Evolutionary conservation across 495 filamentous ascomycete species (phyloP).

Genomic region (Pyrenula massariospora): DNA sequence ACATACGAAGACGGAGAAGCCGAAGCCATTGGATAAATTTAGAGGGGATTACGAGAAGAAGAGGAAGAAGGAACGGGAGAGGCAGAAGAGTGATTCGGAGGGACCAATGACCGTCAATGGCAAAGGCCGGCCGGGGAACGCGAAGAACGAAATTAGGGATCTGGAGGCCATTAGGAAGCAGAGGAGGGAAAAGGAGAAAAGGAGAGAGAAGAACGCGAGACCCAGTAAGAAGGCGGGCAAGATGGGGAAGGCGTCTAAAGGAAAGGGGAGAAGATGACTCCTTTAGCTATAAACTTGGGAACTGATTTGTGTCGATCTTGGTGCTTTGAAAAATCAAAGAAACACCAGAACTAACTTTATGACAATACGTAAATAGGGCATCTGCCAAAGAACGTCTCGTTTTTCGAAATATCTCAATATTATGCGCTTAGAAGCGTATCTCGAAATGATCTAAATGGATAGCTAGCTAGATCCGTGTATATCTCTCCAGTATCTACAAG

Average conservation of each 20-base stretch:
- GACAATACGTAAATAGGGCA: too few species aligned
- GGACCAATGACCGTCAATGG: constrained; percentile 34
- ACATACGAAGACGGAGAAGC: constrained; percentile 74
- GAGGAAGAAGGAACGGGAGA: constrained; percentile 82
- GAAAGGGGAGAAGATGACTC: constrained; percentile 18
- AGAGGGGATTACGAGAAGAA: constrained; percentile 78
- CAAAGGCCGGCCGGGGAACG: constrained; percentile 52
- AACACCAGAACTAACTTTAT: too few species aligned
- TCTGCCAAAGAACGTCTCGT: too few species aligned
- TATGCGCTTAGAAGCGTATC: too few species aligned
- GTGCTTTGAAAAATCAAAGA: too few species aligned
- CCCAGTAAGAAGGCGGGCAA: constrained; percentile 51
- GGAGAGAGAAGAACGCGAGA: constrained; percentile 79
- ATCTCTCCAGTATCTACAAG: too few species aligned
- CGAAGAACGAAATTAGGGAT: constrained; percentile 67
- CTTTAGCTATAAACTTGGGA: background rate
- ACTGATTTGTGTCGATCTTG: background rate
- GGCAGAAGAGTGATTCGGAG: constrained; percentile 59
- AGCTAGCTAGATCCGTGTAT: too few species aligned
- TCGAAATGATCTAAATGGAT: too few species aligned
- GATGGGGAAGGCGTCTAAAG: constrained; percentile 8
- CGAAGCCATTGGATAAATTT: constrained; percentile 84
- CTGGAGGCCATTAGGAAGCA: constrained; percentile 78
- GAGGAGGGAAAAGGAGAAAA: constrained; percentile 59
- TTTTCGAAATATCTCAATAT: too few species aligned